These are phyloP conservation scores for Sordariomycetes sp. DNA, from an alignment of 2,329 filamentous ascomycete species.

Conservation along the genomic window DNA sequence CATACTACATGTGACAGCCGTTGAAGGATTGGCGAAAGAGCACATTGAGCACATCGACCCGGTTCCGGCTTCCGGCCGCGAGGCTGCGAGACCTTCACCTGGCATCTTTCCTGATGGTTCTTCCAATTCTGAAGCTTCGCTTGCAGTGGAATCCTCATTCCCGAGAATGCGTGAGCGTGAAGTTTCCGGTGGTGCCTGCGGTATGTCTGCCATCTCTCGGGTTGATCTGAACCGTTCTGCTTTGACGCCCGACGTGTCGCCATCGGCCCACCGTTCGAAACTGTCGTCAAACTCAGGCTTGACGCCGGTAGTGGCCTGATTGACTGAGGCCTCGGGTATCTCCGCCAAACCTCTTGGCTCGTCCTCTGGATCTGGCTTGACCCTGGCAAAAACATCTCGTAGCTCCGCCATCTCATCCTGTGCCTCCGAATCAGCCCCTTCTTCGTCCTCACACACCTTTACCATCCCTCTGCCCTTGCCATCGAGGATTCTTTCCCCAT, in stretches of 20 bases:
- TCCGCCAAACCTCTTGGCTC: background rate
- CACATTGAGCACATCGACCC: slow-evolving; percentile 49
- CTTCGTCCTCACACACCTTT: slow-evolving; percentile 66
- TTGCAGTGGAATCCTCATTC: no score
- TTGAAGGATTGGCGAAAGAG: slow-evolving; percentile 51
- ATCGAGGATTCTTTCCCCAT: slow-evolving; percentile 58
- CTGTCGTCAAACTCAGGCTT: background rate
- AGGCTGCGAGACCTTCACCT: no score
- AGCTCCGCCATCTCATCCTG: slow-evolving; percentile 55
- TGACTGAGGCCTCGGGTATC: background rate
- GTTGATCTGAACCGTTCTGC: no score
- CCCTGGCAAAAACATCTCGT: slow-evolving; percentile 25
- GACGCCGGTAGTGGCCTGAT: background rate
- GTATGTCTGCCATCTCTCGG: no score
- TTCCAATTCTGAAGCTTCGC: no score
- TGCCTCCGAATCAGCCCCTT: slow-evolving; percentile 33
- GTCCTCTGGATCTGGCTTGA: slow-evolving; percentile 12
- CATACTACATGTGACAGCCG: slow-evolving; percentile 51
- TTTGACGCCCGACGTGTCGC: no score
- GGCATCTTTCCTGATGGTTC: no score
- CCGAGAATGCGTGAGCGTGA: no score
- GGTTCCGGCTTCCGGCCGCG: background rate
- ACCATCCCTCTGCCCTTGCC: slow-evolving; percentile 58
- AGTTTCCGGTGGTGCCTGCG: no score
- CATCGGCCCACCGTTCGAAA: no score